These are phyloP conservation scores for Phytophthora ohioensis DNA, from an alignment of 352 stramenopile species.

Conservation along the genomic window DNA sequence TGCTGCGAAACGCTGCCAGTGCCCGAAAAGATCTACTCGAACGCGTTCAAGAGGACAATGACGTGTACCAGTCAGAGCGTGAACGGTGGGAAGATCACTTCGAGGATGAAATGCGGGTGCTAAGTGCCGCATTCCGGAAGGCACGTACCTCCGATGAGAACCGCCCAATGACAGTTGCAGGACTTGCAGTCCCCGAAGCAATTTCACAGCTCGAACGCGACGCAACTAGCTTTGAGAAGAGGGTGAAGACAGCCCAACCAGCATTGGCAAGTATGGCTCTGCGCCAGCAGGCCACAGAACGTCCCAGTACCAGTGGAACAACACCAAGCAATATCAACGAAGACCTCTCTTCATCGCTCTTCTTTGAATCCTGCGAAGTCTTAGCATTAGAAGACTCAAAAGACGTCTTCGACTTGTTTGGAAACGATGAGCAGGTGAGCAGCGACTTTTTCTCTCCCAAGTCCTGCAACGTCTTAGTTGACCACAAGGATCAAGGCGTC, in stretches of 20 bases:
- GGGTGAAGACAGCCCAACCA: constrained; percentile 54
- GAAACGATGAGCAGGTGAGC: constrained; percentile 9
- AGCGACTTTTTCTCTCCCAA: constrained; percentile 2
- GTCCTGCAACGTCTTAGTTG: not conserved
- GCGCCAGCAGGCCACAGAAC: not conserved
- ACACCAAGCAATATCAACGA: not conserved
- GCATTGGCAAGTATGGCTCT: constrained; percentile 10
- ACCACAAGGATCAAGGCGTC: constrained; percentile 1
- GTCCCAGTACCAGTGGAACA: constrained; percentile 13
- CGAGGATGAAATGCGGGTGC: constrained; percentile 52
- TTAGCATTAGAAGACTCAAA: constrained; percentile 46
- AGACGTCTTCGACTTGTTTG: constrained; percentile 45
- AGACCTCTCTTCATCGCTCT: not conserved
- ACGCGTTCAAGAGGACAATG: constrained; percentile 29
- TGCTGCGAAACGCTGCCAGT: constrained; percentile 46
- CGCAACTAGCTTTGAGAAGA: constrained; percentile 47
- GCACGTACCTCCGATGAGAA: constrained; percentile 30
- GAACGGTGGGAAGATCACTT: constrained; percentile 64
- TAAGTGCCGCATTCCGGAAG: constrained; percentile 57
- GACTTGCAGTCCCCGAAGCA: constrained; percentile 58
- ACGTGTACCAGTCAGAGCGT: constrained; percentile 42
- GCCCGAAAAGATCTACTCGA: constrained; percentile 38
- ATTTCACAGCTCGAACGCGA: constrained; percentile 57
- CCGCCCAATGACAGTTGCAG: constrained; percentile 64
- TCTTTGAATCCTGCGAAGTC: constrained; percentile 32